Evolutionary conservation across 768 basidiomycete species (phyloP).

Genomic region (Suillus variegatus): DNA sequence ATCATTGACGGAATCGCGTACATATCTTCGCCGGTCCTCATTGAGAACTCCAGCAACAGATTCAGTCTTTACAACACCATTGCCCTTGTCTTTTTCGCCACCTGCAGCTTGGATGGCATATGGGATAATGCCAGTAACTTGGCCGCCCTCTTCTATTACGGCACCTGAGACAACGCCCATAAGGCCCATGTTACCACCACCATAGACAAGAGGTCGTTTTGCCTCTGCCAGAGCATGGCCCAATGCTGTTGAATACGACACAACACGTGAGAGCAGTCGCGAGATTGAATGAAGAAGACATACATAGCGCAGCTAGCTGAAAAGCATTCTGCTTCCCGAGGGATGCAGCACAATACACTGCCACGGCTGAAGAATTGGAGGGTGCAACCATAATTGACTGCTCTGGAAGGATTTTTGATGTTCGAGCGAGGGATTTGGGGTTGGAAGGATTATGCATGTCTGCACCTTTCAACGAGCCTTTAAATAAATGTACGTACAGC

Average conservation of each 20-base stretch:
- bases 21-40: constrained; percentile 36
- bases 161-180: constrained; percentile 83
- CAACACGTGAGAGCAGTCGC: constrained; percentile 7
- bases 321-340: constrained; percentile 63
- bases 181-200: constrained; percentile 79
- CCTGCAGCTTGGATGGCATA: constrained; percentile 69
- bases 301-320: constrained; percentile 68
- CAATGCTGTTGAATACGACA: constrained; percentile 48
- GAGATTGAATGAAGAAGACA: constrained; percentile 30
- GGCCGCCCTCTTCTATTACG: constrained; percentile 65
- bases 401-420: constrained; percentile 9
- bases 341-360: constrained; percentile 85
- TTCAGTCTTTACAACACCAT: constrained; percentile 22
- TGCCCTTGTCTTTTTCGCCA: constrained; percentile 57
- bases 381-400: constrained; percentile 30
- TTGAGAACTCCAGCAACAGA: constrained; percentile 26
- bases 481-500: constrained; percentile 27
- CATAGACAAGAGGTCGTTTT: constrained; percentile 75
- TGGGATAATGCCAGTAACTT: constrained; percentile 78
- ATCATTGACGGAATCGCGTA: constrained; percentile 21
- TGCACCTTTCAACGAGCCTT: constrained; percentile 17
- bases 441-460: constrained; percentile 17
- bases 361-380: constrained; percentile 47
- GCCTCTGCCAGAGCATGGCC: constrained; percentile 68
- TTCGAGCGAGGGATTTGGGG: constrained; percentile 7